Conservation (phyloP, 2,329 filamentous ascomycete genomes). For the Penicillium janthinellum region DNA sequence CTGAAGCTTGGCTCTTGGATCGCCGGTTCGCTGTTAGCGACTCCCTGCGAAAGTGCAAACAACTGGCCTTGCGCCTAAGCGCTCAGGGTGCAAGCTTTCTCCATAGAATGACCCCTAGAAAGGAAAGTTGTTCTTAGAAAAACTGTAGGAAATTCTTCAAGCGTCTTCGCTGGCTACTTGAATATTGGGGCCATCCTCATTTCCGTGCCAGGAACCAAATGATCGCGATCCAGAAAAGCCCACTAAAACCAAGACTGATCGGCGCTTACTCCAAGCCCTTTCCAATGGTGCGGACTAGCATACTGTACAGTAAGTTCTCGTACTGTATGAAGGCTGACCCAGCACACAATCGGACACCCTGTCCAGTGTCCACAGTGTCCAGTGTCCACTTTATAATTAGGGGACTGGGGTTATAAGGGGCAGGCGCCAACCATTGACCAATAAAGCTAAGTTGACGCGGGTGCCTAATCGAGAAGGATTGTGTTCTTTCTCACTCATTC, state of each 20-base stretch:
- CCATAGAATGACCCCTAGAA: too few relatives aligned
- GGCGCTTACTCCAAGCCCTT: not conserved
- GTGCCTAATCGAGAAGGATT: not conserved
- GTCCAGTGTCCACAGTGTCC: not conserved
- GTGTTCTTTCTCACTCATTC: not conserved
- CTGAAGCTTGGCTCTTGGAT: constrained; percentile 33
- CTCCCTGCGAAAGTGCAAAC: not conserved
- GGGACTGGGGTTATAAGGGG: not conserved
- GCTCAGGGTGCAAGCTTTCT: not conserved
- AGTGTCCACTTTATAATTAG: not conserved
- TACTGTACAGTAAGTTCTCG: not conserved
- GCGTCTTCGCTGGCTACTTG: too few relatives aligned
- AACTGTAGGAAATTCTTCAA: too few relatives aligned
- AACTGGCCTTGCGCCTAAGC: not conserved
- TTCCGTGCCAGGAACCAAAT: too few relatives aligned
- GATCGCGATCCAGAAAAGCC: not conserved
- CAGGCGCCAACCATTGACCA: not conserved
- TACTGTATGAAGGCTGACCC: too few relatives aligned
- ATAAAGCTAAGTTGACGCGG: not conserved
- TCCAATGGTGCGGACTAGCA: not conserved
- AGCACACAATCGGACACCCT: not conserved
- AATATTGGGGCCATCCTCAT: too few relatives aligned
- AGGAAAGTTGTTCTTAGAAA: too few relatives aligned
- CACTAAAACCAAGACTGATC: not conserved
- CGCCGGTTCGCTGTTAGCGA: not conserved